These are phyloP conservation scores for Moelleriella libera DNA, from an alignment of 2,329 filamentous ascomycete genomes.

Conservation along the genomic window DNA sequence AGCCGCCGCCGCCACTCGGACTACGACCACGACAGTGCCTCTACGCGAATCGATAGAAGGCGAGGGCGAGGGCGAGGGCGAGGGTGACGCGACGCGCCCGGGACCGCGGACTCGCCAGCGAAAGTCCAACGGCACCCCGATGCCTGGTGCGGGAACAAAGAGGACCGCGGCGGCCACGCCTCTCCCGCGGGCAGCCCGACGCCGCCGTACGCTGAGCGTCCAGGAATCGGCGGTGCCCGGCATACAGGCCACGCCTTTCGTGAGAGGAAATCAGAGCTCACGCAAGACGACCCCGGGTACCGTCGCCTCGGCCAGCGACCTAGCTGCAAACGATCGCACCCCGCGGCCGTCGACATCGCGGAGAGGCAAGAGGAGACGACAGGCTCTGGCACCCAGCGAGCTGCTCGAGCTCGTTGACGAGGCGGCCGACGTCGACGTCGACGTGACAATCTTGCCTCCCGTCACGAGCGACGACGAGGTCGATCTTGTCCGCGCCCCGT, in stretches of 20 bases:
- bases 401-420: constrained; percentile 12
- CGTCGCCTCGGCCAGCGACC: constrained; percentile 8
- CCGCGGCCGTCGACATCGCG: constrained; percentile 6
- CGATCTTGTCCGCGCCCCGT: constrained; percentile 14
- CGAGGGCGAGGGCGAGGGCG: constrained; percentile 9
- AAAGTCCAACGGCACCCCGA: constrained; percentile 37
- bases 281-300: constrained; percentile 11
- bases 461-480: constrained; percentile 13
- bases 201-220: constrained; percentile 15
- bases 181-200: constrained; percentile 22
- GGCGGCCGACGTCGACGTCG: constrained; percentile 6
- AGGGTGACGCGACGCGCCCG: constrained; percentile 19
- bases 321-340: constrained; percentile 7
- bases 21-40: constrained; percentile 36
- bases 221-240: constrained; percentile 12
- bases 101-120: constrained; percentile 30
- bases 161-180: constrained; percentile 27
- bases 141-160: constrained; percentile 25
- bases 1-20: constrained; percentile 9
- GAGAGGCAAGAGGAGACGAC: constrained; percentile 8
- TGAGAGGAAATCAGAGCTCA: constrained; percentile 13
- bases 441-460: constrained; percentile 5
- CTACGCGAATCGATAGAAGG: constrained; percentile 27
- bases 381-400: constrained; percentile 13
- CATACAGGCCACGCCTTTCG: constrained; percentile 16